Percentiles rank a stretch among this genome's conserved stretches.
Evolutionary conservation across 805 yeast species (phyloP).

Genomic region (Candida andamanensis): DNA sequence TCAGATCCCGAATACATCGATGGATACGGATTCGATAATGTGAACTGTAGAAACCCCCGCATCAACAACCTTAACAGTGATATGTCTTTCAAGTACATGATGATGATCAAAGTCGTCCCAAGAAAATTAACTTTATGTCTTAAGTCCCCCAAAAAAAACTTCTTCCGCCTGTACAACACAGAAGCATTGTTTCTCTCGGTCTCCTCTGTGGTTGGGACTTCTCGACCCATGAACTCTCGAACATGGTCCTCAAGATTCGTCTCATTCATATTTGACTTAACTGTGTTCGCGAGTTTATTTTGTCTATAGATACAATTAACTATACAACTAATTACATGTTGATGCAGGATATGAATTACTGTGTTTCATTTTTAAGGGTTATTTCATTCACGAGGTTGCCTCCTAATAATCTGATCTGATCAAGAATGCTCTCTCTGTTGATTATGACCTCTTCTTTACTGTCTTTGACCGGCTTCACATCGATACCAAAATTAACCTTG

Average conservation of each 20-base stretch:
- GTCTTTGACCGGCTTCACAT: slow-evolving; percentile 55
- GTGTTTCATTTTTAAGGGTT: neutral
- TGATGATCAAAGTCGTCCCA: slow-evolving; percentile 31
- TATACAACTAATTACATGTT: neutral
- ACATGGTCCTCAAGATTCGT: slow-evolving; percentile 18
- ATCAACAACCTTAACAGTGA: slow-evolving; percentile 27
- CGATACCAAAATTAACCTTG: slow-evolving; percentile 73
- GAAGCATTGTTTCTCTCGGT: slow-evolving; percentile 36
- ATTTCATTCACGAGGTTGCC: slow-evolving; percentile 47
- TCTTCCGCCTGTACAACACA: slow-evolving; percentile 39
- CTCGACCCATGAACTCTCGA: slow-evolving; percentile 23
- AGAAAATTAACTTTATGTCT: slow-evolving; percentile 26
- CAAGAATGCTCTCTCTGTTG: slow-evolving; percentile 67
- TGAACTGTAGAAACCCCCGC: slow-evolving; percentile 23
- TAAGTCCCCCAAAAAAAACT: slow-evolving; percentile 33
- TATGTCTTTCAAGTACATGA: slow-evolving; percentile 39
- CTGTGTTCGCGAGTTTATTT: no score
- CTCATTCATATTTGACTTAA: no score
- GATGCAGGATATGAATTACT: neutral
- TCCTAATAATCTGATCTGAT: slow-evolving; percentile 65
- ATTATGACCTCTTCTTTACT: slow-evolving; percentile 51
- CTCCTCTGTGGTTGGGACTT: slow-evolving; percentile 34
- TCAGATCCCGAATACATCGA: slow-evolving; percentile 14
- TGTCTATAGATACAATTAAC: no score
- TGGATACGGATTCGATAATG: slow-evolving; percentile 26